phyloP scores from a whole-genome alignment of 2,329 filamentous ascomycete genomes.

The Purpureocillium takamizusanense region DNA sequence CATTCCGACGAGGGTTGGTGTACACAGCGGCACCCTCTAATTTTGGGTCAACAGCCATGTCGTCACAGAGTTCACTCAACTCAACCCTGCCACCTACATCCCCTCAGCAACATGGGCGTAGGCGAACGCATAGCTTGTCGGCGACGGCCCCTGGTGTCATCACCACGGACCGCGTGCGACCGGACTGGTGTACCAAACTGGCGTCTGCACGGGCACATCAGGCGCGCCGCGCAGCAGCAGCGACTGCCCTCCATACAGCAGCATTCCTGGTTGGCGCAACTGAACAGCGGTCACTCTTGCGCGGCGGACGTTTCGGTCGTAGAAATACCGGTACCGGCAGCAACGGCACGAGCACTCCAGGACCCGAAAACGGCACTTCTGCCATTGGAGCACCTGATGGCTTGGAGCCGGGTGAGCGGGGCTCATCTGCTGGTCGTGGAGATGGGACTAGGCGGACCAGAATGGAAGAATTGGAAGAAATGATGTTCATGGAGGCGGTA shows the following conservation, averaged over 20 bases:
- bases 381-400: slow-evolving; percentile 11
- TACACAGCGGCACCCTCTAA: slow-evolving; percentile 45
- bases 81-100: slow-evolving; percentile 40
- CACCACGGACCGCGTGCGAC: slow-evolving; percentile 83
- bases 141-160: slow-evolving; percentile 79
- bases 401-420: slow-evolving; percentile 13
- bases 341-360: slow-evolving; percentile 20
- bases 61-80: slow-evolving; percentile 72
- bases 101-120: slow-evolving; percentile 27
- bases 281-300: slow-evolving; percentile 37
- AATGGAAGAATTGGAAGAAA: slow-evolving; percentile 85
- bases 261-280: slow-evolving; percentile 77
- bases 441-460: slow-evolving; percentile 34
- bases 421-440: slow-evolving; percentile 9
- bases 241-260: slow-evolving; percentile 88
- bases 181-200: slow-evolving; percentile 90
- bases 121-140: slow-evolving; percentile 56
- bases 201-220: slow-evolving; percentile 77
- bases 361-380: slow-evolving; percentile 7
- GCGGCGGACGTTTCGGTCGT: slow-evolving; percentile 46
- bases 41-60: slow-evolving; percentile 59
- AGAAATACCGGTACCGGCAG: slow-evolving; percentile 38
- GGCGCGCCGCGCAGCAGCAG: slow-evolving; percentile 78
- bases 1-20: slow-evolving; percentile 74
- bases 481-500: slow-evolving; percentile 98